These are phyloP conservation scores for Solanum dulcamara DNA, from an alignment of 257 asterid genomes.

Conservation along the genomic window DNA sequence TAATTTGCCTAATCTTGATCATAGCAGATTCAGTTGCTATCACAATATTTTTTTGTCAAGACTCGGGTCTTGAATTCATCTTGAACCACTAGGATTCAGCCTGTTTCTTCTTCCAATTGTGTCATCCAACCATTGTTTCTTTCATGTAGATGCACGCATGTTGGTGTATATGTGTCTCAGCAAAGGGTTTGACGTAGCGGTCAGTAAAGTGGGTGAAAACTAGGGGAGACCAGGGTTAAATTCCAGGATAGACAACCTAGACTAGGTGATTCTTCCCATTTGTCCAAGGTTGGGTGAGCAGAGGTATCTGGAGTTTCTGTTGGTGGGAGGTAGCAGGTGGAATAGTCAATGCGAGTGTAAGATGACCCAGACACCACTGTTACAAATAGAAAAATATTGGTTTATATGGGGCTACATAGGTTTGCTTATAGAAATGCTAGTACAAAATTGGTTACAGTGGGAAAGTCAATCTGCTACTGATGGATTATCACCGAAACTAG, in stretches of 20 bases:
- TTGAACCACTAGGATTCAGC: neutral
- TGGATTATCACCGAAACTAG: neutral
- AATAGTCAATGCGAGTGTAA: neutral
- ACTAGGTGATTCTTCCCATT: neutral
- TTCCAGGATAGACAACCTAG: neutral
- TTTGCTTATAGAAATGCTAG: neutral
- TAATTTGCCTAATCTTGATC: neutral
- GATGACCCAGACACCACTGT: neutral
- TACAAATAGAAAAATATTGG: neutral
- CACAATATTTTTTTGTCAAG: neutral
- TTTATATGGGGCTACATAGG: neutral
- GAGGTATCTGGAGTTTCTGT: neutral
- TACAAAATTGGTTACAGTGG: neutral
- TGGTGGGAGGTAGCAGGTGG: neutral
- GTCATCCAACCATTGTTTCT: neutral
- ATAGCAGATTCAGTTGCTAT: neutral
- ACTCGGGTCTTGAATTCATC: neutral
- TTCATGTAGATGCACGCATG: neutral
- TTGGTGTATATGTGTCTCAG: neutral
- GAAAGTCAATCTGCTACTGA: neutral
- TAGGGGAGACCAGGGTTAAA: neutral
- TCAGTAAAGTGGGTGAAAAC: neutral
- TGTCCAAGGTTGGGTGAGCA: neutral
- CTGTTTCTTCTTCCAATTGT: neutral
- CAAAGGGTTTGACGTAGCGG: neutral